Percentiles rank a stretch among this genome's conserved stretches.
Conservation (phyloP, 805 yeast species). For the Kodamaea jinghongensis region DNA sequence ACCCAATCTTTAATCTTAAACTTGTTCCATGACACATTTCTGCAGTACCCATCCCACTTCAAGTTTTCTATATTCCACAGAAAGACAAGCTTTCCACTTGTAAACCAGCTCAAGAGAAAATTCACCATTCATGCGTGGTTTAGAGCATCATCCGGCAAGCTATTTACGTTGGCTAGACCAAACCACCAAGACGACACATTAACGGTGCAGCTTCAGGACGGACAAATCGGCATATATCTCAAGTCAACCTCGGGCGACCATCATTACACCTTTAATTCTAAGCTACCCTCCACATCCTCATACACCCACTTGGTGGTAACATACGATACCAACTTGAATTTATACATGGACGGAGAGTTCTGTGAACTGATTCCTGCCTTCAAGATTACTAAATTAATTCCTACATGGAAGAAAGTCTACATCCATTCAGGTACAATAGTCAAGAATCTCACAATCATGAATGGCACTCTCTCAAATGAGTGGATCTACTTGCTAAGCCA, state of each 20-base stretch:
- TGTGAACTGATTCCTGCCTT: constrained; percentile 43
- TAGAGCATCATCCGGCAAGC: constrained; percentile 18
- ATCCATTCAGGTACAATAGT: constrained; percentile 37
- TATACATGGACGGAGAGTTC: constrained; percentile 51
- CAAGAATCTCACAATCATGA: constrained; percentile 40
- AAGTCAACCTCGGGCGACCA: constrained; percentile 13
- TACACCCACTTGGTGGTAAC: constrained; percentile 35
- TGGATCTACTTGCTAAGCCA: constrained; percentile 51
- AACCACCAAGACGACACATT: constrained; percentile 22
- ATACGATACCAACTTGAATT: constrained; percentile 40
- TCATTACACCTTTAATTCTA: too few species aligned
- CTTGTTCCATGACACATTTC: constrained; percentile 20
- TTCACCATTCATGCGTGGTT: constrained; percentile 44
- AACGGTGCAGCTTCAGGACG: constrained; percentile 20
- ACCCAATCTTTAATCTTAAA: not conserved
- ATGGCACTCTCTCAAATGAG: constrained; percentile 37
- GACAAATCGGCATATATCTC: too few species aligned
- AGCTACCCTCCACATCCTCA: not conserved
- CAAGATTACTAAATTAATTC: constrained; percentile 23
- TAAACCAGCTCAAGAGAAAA: constrained; percentile 14
- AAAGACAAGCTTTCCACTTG: constrained; percentile 22
- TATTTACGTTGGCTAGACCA: constrained; percentile 30
- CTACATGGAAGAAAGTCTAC: constrained; percentile 35
- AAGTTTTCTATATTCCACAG: constrained; percentile 27
- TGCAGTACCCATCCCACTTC: constrained; percentile 27